Percentiles rank a stretch among this genome's conserved stretches.
Conservation (phyloP, 2,329 filamentous ascomycete species). For the Pseudodiploospora longispora region DNA sequence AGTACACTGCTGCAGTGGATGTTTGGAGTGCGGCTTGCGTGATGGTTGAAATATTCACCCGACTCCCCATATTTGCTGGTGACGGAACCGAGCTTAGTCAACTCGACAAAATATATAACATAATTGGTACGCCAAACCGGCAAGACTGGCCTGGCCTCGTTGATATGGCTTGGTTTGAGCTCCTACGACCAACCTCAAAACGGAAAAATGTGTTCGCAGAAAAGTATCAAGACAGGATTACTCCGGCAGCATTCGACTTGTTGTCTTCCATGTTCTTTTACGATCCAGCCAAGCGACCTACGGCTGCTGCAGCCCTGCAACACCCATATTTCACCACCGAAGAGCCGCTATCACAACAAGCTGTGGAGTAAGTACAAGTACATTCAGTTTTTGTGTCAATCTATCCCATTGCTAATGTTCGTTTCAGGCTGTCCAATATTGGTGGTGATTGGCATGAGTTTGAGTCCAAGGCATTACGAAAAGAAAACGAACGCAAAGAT, state of each 20-base stretch:
- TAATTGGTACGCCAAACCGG: constrained; percentile 80
- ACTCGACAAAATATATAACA: constrained; percentile 90
- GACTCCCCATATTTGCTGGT: constrained; percentile 87
- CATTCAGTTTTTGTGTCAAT: constrained; percentile 13
- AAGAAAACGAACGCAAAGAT: constrained; percentile 70
- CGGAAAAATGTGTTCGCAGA: constrained; percentile 71
- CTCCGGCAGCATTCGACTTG: constrained; percentile 74
- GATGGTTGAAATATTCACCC: constrained; percentile 91
- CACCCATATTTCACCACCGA: constrained; percentile 86
- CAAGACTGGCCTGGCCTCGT: constrained; percentile 80
- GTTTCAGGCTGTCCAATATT: constrained; percentile 60
- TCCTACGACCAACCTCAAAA: constrained; percentile 70
- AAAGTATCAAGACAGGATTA: constrained; percentile 70
- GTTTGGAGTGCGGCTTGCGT: constrained; percentile 98
- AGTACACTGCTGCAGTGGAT: constrained; percentile 83
- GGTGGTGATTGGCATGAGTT: constrained; percentile 98
- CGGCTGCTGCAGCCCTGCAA: constrained; percentile 72
- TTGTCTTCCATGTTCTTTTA: constrained; percentile 80
- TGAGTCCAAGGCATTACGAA: constrained; percentile 87
- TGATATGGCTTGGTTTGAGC: constrained; percentile 97
- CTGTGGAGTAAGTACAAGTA: constrained; percentile 59
- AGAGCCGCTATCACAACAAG: constrained; percentile 67
- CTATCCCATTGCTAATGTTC: constrained; percentile 8
- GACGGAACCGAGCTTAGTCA: constrained; percentile 95
- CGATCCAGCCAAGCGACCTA: constrained; percentile 76